These are phyloP conservation scores for Amborella trichopoda DNA, from an alignment of 164 flowering plant species.

Conservation along the genomic window DNA sequence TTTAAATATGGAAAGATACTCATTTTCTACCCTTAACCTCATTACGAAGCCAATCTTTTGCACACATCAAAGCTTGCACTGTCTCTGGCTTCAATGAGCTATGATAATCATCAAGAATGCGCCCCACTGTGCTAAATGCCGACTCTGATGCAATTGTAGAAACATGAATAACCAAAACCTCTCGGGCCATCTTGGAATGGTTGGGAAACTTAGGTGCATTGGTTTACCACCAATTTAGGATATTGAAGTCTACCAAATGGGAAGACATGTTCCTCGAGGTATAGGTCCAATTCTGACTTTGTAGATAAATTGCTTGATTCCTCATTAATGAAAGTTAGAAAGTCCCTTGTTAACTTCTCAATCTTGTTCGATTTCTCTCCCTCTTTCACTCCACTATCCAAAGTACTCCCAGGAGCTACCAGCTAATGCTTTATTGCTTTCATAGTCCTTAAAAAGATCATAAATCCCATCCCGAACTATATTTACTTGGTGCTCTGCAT, in stretches of 20 bases:
- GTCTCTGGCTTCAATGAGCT: neutral
- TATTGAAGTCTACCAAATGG: conserved; percentile 10
- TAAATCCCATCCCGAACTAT: neutral
- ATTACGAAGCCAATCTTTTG: conserved; percentile 4
- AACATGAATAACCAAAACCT: conserved; percentile 15
- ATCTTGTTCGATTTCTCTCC: too few species aligned
- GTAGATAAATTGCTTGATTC: neutral
- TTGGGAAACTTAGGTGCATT: conserved; percentile 14
- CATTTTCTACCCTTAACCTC: too few species aligned
- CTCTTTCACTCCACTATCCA: neutral
- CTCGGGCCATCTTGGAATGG: conserved; percentile 23
- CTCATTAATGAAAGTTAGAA: conserved; percentile 2
- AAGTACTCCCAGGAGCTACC: neutral
- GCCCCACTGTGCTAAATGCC: conserved; percentile 6
- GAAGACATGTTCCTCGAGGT: conserved; percentile 4
- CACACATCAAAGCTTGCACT: conserved; percentile 3
- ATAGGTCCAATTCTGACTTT: conserved; percentile 6
- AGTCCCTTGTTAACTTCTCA: neutral
- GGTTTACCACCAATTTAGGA: conserved; percentile 17
- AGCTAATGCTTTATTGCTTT: neutral
- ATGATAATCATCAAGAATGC: conserved; percentile 6
- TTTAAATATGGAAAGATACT: too few species aligned
- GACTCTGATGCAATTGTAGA: conserved; percentile 9
- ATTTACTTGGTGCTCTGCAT: neutral
- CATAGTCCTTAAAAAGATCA: conserved; percentile 6